Evolutionary conservation across 345 rosid species (phyloP), one percentile per base, ranked within the genome.

Genomic region (Raphanus sativus): DNA sequence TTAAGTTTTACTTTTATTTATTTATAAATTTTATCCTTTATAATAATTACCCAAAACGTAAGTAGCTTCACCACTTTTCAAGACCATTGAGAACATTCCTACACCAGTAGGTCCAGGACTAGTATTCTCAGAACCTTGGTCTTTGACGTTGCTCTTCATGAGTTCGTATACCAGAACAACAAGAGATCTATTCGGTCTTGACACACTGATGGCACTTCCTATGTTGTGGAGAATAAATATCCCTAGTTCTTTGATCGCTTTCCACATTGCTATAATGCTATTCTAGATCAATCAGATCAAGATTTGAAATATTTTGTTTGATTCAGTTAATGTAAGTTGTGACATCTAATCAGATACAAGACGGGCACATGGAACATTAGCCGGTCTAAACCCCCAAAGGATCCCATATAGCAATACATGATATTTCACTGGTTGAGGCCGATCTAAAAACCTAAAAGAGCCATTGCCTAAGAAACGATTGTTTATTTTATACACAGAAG

Each of bases 81-180:
- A 79, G 11, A 77, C 75, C 45, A 77, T 77, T 10, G 55, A 69
- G 71, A 87, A 85, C 70, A 69, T 1, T 9, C 90, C 97, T 4
- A 76, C 82, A 50, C 74, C 82, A 21, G 21, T 21, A 21, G 21
- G 21, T 21, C 21, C 21, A 8, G 75, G 80, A 48, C 75, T 81
- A 0, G 82, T 0, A 28, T 38, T 6, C 71, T 82, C 16, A 96
- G 90, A 40, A 55, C 83, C 3, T 29, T 85, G 0, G 85, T 83
- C 2, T 29, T 85, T 0, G 85, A 84, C 2, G 40, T 65, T 5
- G 33, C 69, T 2, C 91, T 89, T 63, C 97, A 91, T 73, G 93
- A 90, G 63, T 94, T 94, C 24, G 69, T 94, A 13, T 89, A 91
- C 86, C 92, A 86, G 63, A 94, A 91, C 81, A 74, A 80, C 1